A percentile compares a stretch with the other conserved stretches of the same genome.
Conservation (phyloP, 345 rosid genomes). For the Lumnitzera racemosa region DNA sequence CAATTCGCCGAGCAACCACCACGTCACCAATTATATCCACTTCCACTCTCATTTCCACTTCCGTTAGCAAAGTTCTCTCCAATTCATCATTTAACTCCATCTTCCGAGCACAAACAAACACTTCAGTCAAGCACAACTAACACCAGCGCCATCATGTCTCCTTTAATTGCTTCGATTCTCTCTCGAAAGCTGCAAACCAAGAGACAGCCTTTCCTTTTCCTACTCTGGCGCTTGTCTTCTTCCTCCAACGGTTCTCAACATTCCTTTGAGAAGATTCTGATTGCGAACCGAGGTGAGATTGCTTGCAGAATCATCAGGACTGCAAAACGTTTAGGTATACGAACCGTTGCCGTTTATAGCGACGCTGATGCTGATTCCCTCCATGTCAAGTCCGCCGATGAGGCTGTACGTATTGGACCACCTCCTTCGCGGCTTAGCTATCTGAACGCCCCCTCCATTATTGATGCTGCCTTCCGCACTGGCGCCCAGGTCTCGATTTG, state of each 20-base stretch:
- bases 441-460: constrained; percentile 46
- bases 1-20: too few species aligned
- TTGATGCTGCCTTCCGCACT: constrained; percentile 67
- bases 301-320: constrained; percentile 84
- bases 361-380: constrained; percentile 77
- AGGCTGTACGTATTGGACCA: constrained; percentile 73
- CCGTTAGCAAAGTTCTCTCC: too few species aligned
- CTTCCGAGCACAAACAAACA: too few species aligned
- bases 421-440: constrained; percentile 84
- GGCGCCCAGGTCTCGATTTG: constrained; percentile 59
- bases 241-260: constrained; percentile 11
- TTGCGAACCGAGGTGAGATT: constrained; percentile 82
- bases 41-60: too few species aligned
- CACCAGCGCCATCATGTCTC: constrained; percentile 32
- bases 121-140: background rate
- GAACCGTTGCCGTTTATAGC: constrained; percentile 82
- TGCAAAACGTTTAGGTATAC: constrained; percentile 69
- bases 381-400: constrained; percentile 85
- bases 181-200: constrained; percentile 32
- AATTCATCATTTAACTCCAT: too few species aligned
- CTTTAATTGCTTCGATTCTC: constrained; percentile 38
- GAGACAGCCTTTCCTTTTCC: constrained; percentile 21
- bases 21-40: too few species aligned
- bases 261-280: constrained; percentile 66
- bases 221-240: constrained; percentile 20